A percentile compares a stretch with the other conserved stretches of the same genome.
Evolutionary conservation across 192 early-diverging fungal species (phyloP).

Genomic region (Coemansia sp.): DNA sequence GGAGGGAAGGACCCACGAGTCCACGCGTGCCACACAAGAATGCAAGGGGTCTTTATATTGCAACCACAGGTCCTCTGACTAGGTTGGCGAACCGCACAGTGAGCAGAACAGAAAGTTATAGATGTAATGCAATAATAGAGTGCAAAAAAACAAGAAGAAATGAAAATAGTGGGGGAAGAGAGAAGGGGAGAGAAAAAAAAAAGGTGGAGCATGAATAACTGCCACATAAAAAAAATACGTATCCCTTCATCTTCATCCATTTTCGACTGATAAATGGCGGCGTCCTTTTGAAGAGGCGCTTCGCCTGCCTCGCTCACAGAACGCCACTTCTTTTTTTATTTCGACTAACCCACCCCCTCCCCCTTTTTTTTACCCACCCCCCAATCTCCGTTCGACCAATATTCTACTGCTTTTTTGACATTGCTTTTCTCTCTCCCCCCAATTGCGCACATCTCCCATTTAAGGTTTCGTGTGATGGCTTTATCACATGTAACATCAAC

Average conservation of each 20-base stretch:
- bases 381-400: background rate
- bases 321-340: background rate
- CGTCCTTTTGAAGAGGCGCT: no score
- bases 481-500: background rate
- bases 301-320: background rate
- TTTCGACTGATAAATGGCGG: slow-evolving; percentile 8
- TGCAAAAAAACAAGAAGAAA: slow-evolving; percentile 3
- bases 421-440: background rate
- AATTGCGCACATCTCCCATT: background rate
- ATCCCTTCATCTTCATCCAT: background rate
- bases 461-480: background rate
- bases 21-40: slow-evolving; percentile 3
- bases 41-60: slow-evolving; percentile 1
- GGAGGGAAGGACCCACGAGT: background rate
- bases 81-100: background rate
- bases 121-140: slow-evolving; percentile 1
- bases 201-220: slow-evolving; percentile 8
- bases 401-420: background rate
- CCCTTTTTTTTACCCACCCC: slow-evolving; percentile 3
- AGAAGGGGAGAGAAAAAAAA: background rate
- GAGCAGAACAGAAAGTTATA: background rate
- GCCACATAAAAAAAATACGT: background rate
- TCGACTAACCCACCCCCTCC: background rate
- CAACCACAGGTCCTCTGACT: slow-evolving; percentile 1
- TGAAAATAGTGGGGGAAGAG: background rate